Base-by-base conservation (phyloP, 108 stramenopile genomes). In the Pinguiococcus pyrenoidosus region DNA sequence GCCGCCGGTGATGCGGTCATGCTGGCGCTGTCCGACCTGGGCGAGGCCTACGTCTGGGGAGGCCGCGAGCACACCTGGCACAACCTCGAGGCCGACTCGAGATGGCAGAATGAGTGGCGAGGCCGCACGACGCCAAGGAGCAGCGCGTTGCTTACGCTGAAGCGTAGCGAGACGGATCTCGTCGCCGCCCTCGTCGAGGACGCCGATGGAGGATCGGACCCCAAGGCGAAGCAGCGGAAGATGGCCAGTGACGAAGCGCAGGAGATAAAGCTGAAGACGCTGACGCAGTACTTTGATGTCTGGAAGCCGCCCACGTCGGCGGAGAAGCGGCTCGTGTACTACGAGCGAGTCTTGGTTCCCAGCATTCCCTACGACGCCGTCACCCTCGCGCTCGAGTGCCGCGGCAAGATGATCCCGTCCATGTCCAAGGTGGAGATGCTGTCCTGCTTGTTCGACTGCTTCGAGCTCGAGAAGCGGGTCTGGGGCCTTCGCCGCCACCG, bases 11-110 rank as follows among this genome's bases (percentile, higher is more conserved):
- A 76, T 28, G 69, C 52, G 49, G 55, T 69, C 7, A 68, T 73
- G 14, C 59, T 79, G 22, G 78, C 78, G 6, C 40, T 74, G 23
- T 68, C 75, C 3, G 78, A 76, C 37, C 50, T 47, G 6, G 62
- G 73, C 16, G 75, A 76, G 32, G 45, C 73, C 29, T 69, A 62
- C 24, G 37, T 58, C 6, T 79, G 75, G 74, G 78, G 78, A 1
- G 78, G 78, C 1, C 49, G 59, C 3, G 35, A 51, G 13, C 66
- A 73, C 49, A 73, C 73, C 71, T 74, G 72, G 75, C 64, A 72
- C 36, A 48, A 64, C 32, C 34, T 68, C 18, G 40, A 56, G 21
- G 34, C 62, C 24, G 69, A 71, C 39, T 54, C 56, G 33, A 30
- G 61, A 44, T 71, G 44, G 61, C 68, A 75, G 39, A 51, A 25